Percentiles rank a stretch among this genome's conserved stretches.
Conservation (phyloP, 148 eudicot species). For the Polygonum aviculare region DNA sequence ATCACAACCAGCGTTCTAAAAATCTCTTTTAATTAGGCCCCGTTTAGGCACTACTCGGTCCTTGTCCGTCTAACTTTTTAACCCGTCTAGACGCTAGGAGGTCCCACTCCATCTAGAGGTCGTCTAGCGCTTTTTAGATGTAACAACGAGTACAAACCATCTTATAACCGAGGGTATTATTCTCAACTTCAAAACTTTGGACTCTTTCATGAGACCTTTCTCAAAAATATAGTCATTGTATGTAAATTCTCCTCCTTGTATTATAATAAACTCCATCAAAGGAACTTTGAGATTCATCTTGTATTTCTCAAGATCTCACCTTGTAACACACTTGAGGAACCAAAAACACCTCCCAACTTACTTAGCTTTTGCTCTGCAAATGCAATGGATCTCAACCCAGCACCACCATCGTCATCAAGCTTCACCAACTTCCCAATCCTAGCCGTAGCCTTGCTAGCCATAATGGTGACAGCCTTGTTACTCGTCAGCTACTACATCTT, state of each 20-base stretch:
- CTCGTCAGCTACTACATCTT: conserved; percentile 64
- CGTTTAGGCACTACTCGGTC: no score
- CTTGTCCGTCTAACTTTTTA: no score
- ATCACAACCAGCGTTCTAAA: no score
- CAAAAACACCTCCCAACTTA: not conserved
- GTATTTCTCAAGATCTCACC: not conserved
- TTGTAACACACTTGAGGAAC: not conserved
- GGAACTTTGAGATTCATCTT: not conserved
- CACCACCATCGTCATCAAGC: not conserved
- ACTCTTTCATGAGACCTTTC: no score
- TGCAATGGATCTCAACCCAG: not conserved
- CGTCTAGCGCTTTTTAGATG: no score
- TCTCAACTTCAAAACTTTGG: no score
- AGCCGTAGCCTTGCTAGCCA: conserved; percentile 67
- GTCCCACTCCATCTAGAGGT: no score
- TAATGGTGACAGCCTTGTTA: conserved; percentile 59
- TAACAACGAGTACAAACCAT: no score
- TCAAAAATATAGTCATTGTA: no score
- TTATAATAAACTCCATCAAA: not conserved
- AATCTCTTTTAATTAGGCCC: no score
- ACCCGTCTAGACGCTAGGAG: no score
- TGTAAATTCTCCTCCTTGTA: not conserved
- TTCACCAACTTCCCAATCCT: conserved; percentile 52
- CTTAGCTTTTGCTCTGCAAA: not conserved
- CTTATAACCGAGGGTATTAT: no score